These are phyloP conservation scores for Jacaranda mimosifolia DNA, from an alignment of 257 asterid species.

Conservation along the genomic window DNA sequence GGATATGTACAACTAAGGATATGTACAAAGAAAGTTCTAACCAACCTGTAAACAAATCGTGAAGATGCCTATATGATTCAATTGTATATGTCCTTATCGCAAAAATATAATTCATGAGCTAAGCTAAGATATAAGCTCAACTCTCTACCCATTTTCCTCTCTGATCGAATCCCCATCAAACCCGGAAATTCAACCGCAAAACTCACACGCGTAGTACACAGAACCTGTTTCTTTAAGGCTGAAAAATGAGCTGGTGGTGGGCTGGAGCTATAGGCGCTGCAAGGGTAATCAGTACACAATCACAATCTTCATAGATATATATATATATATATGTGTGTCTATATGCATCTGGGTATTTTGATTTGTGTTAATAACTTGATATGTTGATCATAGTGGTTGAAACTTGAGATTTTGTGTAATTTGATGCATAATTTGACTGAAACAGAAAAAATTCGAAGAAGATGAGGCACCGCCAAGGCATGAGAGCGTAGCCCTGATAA, in stretches of 20 bases:
- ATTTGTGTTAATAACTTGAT: background rate
- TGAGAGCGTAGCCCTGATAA: conserved; percentile 81
- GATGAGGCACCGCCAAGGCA: conserved; percentile 70
- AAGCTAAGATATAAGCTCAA: background rate
- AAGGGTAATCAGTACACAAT: conserved; percentile 44
- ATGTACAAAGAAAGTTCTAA: no score
- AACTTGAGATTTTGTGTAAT: background rate
- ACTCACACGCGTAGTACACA: background rate
- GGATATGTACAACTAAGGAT: no score
- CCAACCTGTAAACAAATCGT: background rate
- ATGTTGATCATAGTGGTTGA: background rate
- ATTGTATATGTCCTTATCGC: background rate
- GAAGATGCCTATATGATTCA: background rate
- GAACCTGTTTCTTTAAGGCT: background rate
- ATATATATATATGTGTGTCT: no score
- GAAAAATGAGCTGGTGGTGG: conserved; percentile 92
- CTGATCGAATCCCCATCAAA: background rate
- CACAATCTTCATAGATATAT: background rate
- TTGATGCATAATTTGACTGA: background rate
- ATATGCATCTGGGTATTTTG: background rate
- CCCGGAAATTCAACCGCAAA: background rate
- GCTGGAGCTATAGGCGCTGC: conserved; percentile 96
- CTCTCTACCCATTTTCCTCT: conserved; percentile 2
- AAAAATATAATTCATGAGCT: conserved; percentile 4
- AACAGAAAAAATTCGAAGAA: conserved; percentile 70